Base-by-base conservation (phyloP, 371 early-diverging fungal species). In the Dentiscutata heterogama region DNA sequence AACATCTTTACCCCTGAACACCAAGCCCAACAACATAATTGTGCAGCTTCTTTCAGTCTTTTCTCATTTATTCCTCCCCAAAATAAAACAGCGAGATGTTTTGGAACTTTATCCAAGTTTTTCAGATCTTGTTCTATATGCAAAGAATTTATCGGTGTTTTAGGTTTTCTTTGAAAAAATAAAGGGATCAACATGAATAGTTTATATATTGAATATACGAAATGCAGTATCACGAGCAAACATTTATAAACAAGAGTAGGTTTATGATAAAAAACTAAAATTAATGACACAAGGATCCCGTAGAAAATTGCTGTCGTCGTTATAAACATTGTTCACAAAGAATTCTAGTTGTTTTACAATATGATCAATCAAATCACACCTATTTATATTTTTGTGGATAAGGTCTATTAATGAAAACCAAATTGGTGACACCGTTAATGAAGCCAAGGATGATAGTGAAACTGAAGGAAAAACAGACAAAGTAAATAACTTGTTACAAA, bases 41-140 rank as follows among this genome's bases (percentile, higher is more conserved):
- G 56, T 25, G 60, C 70, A 16, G 22, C 61, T 51, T 80, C 81
- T 8, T 42, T 80, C 14, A 71, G 42, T 20, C 39, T 65, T 54
- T 67, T 58, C 35, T 71, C 60, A 29, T 60, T 39, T 2, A 51
- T 25, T 27, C 58, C 50, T 16, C 72, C 50, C 81, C 81, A 80
- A 60, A 58, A 80, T 35, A 80, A 56, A 14, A 80, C 60, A 14
- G 72, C 81, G 4, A 80, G 65, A 42, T 80, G 81, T 29, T 80
- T 80, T 71, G 81, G 81, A n/a, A 80, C 27, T 50, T 72, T 80
- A 56, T 80, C 72, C 25, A 78, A 31, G 35, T 31, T 14, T 53
- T 78, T 78, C 5, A 78, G 22, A 53, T 78, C 78, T 11, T 65
- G 29, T 14, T 20, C 4, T 31, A 78, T 39, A 51, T 78, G 27